These are phyloP conservation scores for Lipomyces chichibuensis DNA, from an alignment of 805 yeast genomes.

Conservation along the genomic window DNA sequence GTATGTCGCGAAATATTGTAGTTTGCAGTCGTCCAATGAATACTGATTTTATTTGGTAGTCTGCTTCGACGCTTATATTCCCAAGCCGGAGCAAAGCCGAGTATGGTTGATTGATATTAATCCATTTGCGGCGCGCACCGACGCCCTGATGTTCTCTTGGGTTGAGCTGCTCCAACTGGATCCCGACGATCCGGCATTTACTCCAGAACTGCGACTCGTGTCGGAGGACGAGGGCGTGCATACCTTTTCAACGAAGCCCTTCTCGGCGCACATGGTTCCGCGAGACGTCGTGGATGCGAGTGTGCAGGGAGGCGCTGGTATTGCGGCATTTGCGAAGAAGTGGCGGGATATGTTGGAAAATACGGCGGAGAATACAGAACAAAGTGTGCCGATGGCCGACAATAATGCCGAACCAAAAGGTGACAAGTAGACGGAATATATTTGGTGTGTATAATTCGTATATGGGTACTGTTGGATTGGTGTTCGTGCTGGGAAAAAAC, in stretches of 20 bases:
- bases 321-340: constrained; percentile 66
- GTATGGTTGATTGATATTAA: constrained; percentile 82
- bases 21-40: background rate
- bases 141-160: constrained; percentile 81
- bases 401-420: background rate
- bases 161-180: constrained; percentile 59
- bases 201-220: constrained; percentile 60
- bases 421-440: background rate
- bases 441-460: background rate
- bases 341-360: constrained; percentile 53
- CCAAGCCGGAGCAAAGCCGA: constrained; percentile 60
- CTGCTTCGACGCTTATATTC: constrained; percentile 77
- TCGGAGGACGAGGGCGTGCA: constrained; percentile 65
- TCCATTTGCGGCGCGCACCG: constrained; percentile 76
- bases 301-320: constrained; percentile 59
- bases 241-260: constrained; percentile 77
- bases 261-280: constrained; percentile 90
- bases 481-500: background rate
- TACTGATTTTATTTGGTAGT: constrained; percentile 38
- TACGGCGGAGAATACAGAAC: background rate
- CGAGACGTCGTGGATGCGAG: constrained; percentile 86
- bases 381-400: background rate
- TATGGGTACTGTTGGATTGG: background rate
- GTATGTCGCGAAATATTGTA: constrained; percentile 1
- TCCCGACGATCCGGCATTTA: constrained; percentile 44